These are phyloP conservation scores for Calonectria montana DNA, from an alignment of 2,329 filamentous ascomycete genomes.

Conservation along the genomic window DNA sequence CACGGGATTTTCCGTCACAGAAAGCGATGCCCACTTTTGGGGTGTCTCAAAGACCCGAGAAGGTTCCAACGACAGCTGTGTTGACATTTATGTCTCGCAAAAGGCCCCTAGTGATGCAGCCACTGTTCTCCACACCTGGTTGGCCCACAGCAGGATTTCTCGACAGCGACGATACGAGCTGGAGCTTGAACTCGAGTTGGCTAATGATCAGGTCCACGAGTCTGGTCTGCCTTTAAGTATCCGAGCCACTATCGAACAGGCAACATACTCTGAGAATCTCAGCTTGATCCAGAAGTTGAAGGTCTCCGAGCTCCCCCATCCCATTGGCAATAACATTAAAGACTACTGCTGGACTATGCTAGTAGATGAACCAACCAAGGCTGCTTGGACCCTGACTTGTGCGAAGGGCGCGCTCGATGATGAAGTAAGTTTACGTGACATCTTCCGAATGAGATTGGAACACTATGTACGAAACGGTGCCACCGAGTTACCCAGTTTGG, in stretches of 20 bases:
- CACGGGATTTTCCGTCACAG: constrained; percentile 24
- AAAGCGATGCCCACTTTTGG: constrained; percentile 26
- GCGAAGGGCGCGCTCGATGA: constrained; percentile 15
- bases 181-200: constrained; percentile 19
- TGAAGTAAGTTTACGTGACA: constrained; percentile 8
- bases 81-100: constrained; percentile 24
- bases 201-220: not conserved
- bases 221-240: constrained; percentile 21
- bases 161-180: constrained; percentile 22
- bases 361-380: constrained; percentile 24
- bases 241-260: constrained; percentile 18
- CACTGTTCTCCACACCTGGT: constrained; percentile 25
- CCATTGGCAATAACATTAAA: constrained; percentile 13
- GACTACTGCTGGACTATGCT: constrained; percentile 22
- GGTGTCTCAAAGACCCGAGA: constrained; percentile 20
- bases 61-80: not conserved
- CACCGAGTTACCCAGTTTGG: constrained; percentile 14
- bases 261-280: constrained; percentile 26
- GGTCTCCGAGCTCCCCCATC: not conserved
- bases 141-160: constrained; percentile 15
- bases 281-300: constrained; percentile 23
- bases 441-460: constrained; percentile 15
- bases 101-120: constrained; percentile 23
- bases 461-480: constrained; percentile 16
- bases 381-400: constrained; percentile 18